Conservation (phyloP, 2,329 filamentous ascomycete genomes). For the Zymoseptoria crescenta region DNA sequence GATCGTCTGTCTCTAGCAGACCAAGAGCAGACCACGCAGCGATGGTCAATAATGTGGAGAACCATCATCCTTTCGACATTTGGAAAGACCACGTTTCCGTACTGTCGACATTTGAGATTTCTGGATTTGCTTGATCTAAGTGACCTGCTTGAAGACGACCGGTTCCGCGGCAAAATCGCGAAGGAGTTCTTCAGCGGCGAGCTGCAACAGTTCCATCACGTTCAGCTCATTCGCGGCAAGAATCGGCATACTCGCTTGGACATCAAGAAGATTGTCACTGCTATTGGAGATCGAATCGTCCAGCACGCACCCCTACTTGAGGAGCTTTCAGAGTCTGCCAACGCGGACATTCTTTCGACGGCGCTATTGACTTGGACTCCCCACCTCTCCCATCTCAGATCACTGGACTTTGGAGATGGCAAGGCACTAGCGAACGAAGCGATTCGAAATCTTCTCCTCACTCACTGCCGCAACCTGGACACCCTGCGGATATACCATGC, state of each 20-base stretch:
- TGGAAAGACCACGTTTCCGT: constrained; percentile 56
- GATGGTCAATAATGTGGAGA: constrained; percentile 60
- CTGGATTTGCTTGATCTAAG: constrained; percentile 57
- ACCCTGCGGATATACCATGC: constrained; percentile 52
- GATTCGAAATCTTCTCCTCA: constrained; percentile 46
- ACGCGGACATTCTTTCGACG: constrained; percentile 44
- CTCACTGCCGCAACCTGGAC: constrained; percentile 54
- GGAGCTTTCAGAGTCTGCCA: constrained; percentile 32
- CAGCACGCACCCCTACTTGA: constrained; percentile 45
- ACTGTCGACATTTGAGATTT: constrained; percentile 58
- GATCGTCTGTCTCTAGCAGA: constrained; percentile 33
- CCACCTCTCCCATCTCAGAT: constrained; percentile 49
- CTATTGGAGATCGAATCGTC: constrained; percentile 39
- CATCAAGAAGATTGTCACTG: constrained; percentile 37
- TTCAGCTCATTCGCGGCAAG: constrained; percentile 22
- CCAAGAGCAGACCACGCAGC: constrained; percentile 42
- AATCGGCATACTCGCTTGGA: constrained; percentile 30
- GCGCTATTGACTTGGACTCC: constrained; percentile 53
- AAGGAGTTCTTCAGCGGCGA: constrained; percentile 49
- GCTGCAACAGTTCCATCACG: constrained; percentile 38
- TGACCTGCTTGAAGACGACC: constrained; percentile 53
- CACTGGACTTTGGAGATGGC: constrained; percentile 55
- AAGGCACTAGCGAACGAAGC: constrained; percentile 49
- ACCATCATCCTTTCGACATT: constrained; percentile 60
- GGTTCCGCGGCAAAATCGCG: constrained; percentile 51